phyloP scores from a whole-genome alignment of 768 basidiomycete genomes.

The Macrocybe gigantea region DNA sequence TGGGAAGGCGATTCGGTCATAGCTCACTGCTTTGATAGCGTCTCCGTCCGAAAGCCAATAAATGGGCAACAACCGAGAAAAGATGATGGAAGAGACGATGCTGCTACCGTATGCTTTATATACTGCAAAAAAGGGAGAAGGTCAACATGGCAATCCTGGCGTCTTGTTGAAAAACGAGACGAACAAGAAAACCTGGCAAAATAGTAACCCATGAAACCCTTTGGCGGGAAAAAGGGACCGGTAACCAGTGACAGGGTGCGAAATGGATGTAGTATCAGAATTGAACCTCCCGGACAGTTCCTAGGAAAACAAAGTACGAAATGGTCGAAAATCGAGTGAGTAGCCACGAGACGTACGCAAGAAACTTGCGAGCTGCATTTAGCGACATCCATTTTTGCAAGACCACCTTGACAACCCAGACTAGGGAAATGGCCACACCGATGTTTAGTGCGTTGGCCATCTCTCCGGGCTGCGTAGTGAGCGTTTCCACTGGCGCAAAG shows the following conservation, averaged over 20 bases:
- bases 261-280: constrained; percentile 26
- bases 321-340: background rate
- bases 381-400: constrained; percentile 11
- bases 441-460: no score
- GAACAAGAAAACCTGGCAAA: constrained; percentile 29
- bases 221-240: constrained; percentile 28
- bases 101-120: constrained; percentile 34
- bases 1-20: constrained; percentile 27
- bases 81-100: constrained; percentile 25
- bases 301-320: constrained; percentile 1
- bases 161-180: constrained; percentile 5
- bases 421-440: constrained; percentile 6
- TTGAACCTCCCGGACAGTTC: constrained; percentile 12
- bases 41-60: constrained; percentile 41
- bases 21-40: constrained; percentile 28
- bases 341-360: constrained; percentile 3
- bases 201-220: constrained; percentile 25
- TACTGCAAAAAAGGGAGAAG: constrained; percentile 15
- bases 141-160: background rate
- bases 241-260: constrained; percentile 16
- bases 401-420: constrained; percentile 8
- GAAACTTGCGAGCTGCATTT: constrained; percentile 1
- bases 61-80: constrained; percentile 22
- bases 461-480: no score
- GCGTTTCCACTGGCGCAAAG: no score